Evolutionary conservation across 1,284 basidiomycete species (phyloP), one percentile per base, ranked within the genome.

Genomic region (Pulveroboletus ridleyi): DNA sequence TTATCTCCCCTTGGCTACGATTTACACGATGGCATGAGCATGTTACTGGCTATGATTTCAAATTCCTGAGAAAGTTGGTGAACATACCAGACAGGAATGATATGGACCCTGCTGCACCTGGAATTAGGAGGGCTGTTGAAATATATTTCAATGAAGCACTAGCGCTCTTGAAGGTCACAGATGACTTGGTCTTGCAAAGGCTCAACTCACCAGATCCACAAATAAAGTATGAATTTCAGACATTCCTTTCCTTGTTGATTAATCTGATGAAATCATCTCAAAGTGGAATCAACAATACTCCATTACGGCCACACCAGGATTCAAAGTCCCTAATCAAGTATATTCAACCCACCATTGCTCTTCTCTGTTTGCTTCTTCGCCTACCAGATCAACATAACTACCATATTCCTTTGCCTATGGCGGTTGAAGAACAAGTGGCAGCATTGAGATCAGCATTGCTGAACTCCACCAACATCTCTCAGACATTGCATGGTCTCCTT

Each of bases 1-100:
- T 59, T 15, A 53, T 59, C 35, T 59, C 49, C 25, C 58, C 49
- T 4, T 59, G 25, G 58, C 39, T 59, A 9, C 22, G 25, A 18
- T 18, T 59, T 14, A 59, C 58, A 59, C 49, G 9, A 53, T 59
- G 58, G 58, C 58, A 59, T 53, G 39, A 59, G 20, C 49, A 59
- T 41, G 47, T 59, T 2, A 14, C 35, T 22, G 39, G 9, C n/a
- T 23, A 59, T 53, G 58, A 59, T 15, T 4, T 4, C 4, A 22
- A 25, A 6, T 2, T 41, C 0, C 5, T 59, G 14, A 8, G 11
- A 15, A 20, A 25, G 10, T 42, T 59, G 17, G 39, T 59, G 3
- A n/a, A 52, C 23, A 23, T 49, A 4, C 58, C 49, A 49, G 49
- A 50, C 7, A 4, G n/a, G 5, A 4, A 2, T 39, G 58, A 59